Percentiles rank a stretch among this genome's conserved stretches.
Evolutionary conservation across 2,329 filamentous ascomycete genomes (phyloP).

Genomic region (Cytospora piceae): DNA sequence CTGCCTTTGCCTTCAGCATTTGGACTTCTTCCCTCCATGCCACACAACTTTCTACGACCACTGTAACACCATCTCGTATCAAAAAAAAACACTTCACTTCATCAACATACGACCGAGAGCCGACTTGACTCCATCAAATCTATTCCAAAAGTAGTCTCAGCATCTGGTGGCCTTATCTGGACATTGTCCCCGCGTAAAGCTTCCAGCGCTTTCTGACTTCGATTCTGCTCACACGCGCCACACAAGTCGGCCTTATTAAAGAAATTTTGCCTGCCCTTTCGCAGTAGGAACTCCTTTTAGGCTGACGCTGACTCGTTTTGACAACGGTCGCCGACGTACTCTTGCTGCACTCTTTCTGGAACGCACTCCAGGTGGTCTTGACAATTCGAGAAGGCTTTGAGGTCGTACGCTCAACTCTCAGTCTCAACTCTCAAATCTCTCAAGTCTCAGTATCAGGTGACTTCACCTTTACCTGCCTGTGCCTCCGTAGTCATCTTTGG

Average conservation of each 20-base stretch:
- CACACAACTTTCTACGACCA: slow-evolving; percentile 7
- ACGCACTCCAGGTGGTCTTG: slow-evolving; percentile 16
- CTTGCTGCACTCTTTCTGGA: slow-evolving; percentile 12
- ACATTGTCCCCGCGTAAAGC: slow-evolving; percentile 18
- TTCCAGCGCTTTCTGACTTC: slow-evolving; percentile 11
- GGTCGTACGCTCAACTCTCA: slow-evolving; percentile 10
- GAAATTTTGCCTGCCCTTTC: slow-evolving; percentile 10
- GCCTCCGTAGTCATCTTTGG: slow-evolving; percentile 27
- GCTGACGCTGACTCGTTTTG: slow-evolving; percentile 21
- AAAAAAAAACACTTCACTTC: not conserved
- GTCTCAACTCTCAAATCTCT: not conserved
- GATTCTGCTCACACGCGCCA: slow-evolving; percentile 15
- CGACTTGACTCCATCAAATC: slow-evolving; percentile 7
- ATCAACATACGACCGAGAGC: slow-evolving; percentile 16
- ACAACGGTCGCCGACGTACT: slow-evolving; percentile 18
- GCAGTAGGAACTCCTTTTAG: slow-evolving; percentile 22
- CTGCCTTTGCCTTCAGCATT: not conserved
- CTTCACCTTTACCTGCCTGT: slow-evolving; percentile 18
- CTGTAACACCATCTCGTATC: slow-evolving; percentile 15
- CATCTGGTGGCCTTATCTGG: slow-evolving; percentile 12
- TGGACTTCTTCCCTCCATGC: slow-evolving; percentile 17
- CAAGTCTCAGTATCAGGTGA: slow-evolving; percentile 14
- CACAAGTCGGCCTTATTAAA: slow-evolving; percentile 15
- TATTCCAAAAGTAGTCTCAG: slow-evolving; percentile 26
- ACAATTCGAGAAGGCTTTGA: slow-evolving; percentile 12